Evolutionary conservation across 2,329 filamentous ascomycete species (phyloP).

Genomic region (Dactylellina drechsleri): DNA sequence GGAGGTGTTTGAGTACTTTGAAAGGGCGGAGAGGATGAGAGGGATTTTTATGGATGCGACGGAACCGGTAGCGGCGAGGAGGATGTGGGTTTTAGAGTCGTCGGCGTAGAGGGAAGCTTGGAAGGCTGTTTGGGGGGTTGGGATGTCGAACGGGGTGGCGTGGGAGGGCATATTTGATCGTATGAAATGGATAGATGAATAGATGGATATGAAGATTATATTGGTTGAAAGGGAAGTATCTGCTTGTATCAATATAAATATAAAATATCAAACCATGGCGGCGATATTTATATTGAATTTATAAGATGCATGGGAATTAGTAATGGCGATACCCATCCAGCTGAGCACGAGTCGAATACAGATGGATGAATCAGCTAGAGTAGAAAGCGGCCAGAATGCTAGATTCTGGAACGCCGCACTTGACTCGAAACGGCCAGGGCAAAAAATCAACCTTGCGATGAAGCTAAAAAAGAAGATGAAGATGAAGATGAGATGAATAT

Average conservation of each 20-base stretch:
- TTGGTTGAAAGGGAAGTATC: neutral
- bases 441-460: too few relatives aligned
- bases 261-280: neutral
- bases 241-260: too few relatives aligned
- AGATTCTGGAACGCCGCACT: too few relatives aligned
- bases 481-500: neutral
- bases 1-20: slow-evolving; percentile 69
- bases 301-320: slow-evolving; percentile 5
- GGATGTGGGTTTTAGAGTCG: slow-evolving; percentile 70
- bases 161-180: slow-evolving; percentile 28
- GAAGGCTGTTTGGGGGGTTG: slow-evolving; percentile 53
- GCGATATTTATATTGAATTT: neutral
- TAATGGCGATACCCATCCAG: slow-evolving; percentile 7
- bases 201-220: neutral
- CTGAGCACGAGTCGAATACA: neutral
- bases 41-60: slow-evolving; percentile 91
- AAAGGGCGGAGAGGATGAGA: slow-evolving; percentile 68
- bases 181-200: neutral
- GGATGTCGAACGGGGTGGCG: slow-evolving; percentile 28
- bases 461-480: too few relatives aligned
- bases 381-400: too few relatives aligned
- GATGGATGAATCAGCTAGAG: slow-evolving; percentile 19
- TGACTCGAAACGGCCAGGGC: too few relatives aligned
- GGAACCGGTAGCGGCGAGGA: slow-evolving; percentile 75
- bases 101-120: slow-evolving; percentile 60